phyloP scores from a whole-genome alignment of 805 yeast species.

The Myxozyma monticola region DNA sequence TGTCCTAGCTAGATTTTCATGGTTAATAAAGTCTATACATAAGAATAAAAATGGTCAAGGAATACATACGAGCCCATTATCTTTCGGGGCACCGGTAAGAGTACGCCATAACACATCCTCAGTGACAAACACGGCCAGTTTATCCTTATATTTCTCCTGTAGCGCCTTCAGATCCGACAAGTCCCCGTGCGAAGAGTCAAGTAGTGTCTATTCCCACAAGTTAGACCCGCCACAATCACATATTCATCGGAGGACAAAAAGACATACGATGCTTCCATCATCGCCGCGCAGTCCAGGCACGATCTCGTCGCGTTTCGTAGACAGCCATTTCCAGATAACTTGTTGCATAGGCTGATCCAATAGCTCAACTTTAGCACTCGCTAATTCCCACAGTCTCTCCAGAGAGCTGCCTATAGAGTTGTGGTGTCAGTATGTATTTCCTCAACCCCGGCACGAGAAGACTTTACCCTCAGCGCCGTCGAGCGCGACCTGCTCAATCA shows the following conservation, averaged over 20 bases:
- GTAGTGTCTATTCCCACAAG: constrained; percentile 5
- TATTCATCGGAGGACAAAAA: too few species aligned
- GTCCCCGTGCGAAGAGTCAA: constrained; percentile 10
- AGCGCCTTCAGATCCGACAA: constrained; percentile 19
- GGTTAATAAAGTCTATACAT: too few species aligned
- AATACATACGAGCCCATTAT: constrained; percentile 33
- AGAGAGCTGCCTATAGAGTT: constrained; percentile 33
- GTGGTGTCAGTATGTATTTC: background rate
- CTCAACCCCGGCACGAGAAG: too few species aligned
- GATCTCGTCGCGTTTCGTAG: constrained; percentile 26
- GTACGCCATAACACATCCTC: constrained; percentile 41
- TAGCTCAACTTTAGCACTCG: constrained; percentile 20
- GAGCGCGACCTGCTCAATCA: constrained; percentile 36
- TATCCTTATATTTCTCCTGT: constrained; percentile 17
- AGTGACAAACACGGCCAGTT: constrained; percentile 34
- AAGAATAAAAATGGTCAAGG: too few species aligned
- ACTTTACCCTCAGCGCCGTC: constrained; percentile 38
- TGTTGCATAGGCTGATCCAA: constrained; percentile 32
- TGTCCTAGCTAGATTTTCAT: constrained; percentile 35
- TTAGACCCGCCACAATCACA: too few species aligned
- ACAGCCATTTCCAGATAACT: constrained; percentile 37
- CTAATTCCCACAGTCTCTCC: constrained; percentile 35
- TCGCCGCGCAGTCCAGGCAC: constrained; percentile 16
- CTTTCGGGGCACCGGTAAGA: constrained; percentile 39
- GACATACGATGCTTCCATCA: too few species aligned